Evolutionary conservation across 495 filamentous ascomycete genomes (phyloP).

Genomic region (Xylaria scruposa): DNA sequence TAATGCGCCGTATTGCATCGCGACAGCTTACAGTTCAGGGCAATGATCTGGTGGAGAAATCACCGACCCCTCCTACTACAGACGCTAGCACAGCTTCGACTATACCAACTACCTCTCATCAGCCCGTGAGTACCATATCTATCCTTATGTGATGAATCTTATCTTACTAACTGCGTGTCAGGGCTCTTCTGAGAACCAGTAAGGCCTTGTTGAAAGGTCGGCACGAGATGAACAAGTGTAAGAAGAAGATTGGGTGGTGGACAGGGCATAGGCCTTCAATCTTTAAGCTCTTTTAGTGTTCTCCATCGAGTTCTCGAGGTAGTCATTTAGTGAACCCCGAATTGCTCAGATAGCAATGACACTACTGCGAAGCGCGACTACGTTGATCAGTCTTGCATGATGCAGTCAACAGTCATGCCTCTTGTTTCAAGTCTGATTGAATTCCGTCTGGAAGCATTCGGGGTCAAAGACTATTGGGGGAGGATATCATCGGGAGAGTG

Average conservation of each 20-base stretch:
- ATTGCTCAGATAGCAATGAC: background rate
- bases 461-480: background rate
- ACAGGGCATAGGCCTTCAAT: background rate
- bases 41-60: slow-evolving; percentile 44
- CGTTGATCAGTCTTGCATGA: background rate
- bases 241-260: background rate
- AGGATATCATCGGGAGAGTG: background rate
- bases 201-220: background rate
- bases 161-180: background rate
- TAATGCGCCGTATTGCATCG: slow-evolving; percentile 52
- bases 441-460: background rate
- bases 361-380: background rate
- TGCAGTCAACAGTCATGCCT: background rate
- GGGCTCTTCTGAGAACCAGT: background rate
- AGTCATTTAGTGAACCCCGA: background rate
- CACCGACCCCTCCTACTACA: background rate
- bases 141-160: background rate
- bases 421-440: background rate
- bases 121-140: background rate
- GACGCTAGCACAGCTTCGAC: background rate
- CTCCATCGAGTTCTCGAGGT: background rate
- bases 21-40: slow-evolving; percentile 48
- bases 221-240: too few species aligned
- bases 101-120: background rate
- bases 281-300: background rate